Base-by-base conservation (phyloP, 345 rosid genomes). In the Gossypium australe region DNA sequence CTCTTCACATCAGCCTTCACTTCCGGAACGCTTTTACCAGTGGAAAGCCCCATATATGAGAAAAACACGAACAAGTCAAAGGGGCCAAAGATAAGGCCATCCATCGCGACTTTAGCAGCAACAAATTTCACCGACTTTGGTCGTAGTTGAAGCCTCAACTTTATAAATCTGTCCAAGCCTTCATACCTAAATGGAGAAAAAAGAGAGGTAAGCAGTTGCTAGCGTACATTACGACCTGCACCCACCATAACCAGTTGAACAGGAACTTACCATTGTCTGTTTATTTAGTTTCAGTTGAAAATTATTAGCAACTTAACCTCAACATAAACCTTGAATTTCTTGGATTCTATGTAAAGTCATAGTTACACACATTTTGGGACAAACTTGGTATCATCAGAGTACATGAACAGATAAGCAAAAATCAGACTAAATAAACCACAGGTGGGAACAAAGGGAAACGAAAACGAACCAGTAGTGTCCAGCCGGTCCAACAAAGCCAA, bases 1-100 rank as follows among this genome's bases (percentile, higher is more conserved):
- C 98, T 90, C 86, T 87, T 91, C 80, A 94, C 22, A 38, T 85
- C 93, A 85, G 89, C 94, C 83, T 88, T 92, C 70, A 92, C 95
- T 83, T 87, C 89, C 17, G 83, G 11, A 4, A 79, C 79, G 74
- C 65, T 89, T 85, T 92, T 94, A 27, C 97, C 97, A 0, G 89
- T 64, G 16, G 97, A 82, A 67, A 86, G 88, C 64, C 97, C 98
- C 95, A 94, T 91, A 79, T 92, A 94, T 38, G 92, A 80, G 85
- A 94, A 94, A 83, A 94, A 94, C 9, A 86, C 84, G 3, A 94
- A 73, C 79, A 94, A 82, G 80, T 92, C 97, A 7, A 92, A 59
- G 38, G 98, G 97, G 43, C 95, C 97, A 27, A 92, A 94, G 63
- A 94, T 91, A 76, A 94, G 70, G 72, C 95, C 87, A 82, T 94